Conservation (phyloP, 345 rosid species). For the Salix brachista region DNA sequence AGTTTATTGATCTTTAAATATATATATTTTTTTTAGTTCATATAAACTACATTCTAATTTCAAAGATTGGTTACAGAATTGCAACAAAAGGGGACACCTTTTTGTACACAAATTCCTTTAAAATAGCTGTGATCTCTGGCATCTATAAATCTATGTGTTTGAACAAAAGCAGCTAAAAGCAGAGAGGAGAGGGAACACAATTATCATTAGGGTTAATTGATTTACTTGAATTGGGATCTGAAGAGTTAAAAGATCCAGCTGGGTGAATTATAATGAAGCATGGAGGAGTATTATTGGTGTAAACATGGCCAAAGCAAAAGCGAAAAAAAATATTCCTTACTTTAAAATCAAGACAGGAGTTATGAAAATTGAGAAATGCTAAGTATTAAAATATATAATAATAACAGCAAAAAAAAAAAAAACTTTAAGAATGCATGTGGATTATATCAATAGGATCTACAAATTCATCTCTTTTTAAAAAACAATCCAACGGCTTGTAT, state of each 20-base stretch:
- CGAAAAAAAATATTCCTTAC: neutral
- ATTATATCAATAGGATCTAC: too few relatives aligned
- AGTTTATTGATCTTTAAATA: neutral
- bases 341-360: neutral
- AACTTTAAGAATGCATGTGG: too few relatives aligned
- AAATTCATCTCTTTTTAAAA: too few relatives aligned
- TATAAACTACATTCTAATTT: neutral
- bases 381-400: too few relatives aligned
- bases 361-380: neutral
- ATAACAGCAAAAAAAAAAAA: too few relatives aligned
- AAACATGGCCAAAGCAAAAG: conserved; percentile 19
- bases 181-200: conserved; percentile 9
- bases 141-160: neutral
- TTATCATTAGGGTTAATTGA: neutral
- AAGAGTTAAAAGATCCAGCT: neutral
- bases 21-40: too few relatives aligned
- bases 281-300: neutral
- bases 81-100: neutral
- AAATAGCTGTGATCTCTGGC: neutral
- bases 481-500: too few relatives aligned
- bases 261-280: conserved; percentile 1
- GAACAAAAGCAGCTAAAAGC: neutral
- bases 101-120: neutral
- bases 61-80: neutral
- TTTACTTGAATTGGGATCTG: conserved; percentile 9